Evolutionary conservation across 371 early-diverging fungal species (phyloP), one percentile per base, ranked within the genome.

Genomic region (Mucor indicus): DNA sequence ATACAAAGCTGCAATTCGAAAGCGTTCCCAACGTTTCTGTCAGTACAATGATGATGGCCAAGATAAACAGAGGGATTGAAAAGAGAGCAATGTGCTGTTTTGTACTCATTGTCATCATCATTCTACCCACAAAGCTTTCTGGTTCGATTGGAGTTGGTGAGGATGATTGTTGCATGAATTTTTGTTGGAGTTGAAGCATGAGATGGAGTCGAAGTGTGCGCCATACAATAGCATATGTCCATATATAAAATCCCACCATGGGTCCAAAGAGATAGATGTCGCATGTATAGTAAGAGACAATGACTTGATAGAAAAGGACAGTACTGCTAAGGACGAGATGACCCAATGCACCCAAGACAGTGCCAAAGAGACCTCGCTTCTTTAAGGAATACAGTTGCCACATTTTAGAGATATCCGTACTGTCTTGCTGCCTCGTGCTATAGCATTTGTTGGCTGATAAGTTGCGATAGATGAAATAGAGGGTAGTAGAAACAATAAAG

Each of bases 221-320:
- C 44, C 45, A 55, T 11, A 55, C 13, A 8, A 55, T 37, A 12
- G 55, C 44, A 35, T 55, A 55, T 1, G 29, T 49, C 55, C 49
- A 55, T 7, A 55, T 37, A 17, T 43, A 44, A 11, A 55, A 44
- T 2, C 55, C 55, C 4, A 55, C 10, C 1, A 33, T 15, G 12
- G 55, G 55, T 1, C 55, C 49, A 49, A 49, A 55, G 3, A 55
- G 23, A 38, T 20, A 55, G 11, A 55, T 38, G 5, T 55, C 55
- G 22, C 55, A 55, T 12, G 55, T 25, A 32, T 17, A 44, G 3
- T 11, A 3, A 12, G 24, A 33, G 16, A 38, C n/a, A 7, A 55
- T 8, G 16, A 38, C 35, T 32, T 55, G 55, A 38, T 44, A 38
- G 2, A 39, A 3, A 24, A 49, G 21, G 3, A 39, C 42, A 12